Evolutionary conservation across 2,329 filamentous ascomycete species (phyloP), one percentile per base, ranked within the genome.

Genomic region (Tolypocladium paradoxum): DNA sequence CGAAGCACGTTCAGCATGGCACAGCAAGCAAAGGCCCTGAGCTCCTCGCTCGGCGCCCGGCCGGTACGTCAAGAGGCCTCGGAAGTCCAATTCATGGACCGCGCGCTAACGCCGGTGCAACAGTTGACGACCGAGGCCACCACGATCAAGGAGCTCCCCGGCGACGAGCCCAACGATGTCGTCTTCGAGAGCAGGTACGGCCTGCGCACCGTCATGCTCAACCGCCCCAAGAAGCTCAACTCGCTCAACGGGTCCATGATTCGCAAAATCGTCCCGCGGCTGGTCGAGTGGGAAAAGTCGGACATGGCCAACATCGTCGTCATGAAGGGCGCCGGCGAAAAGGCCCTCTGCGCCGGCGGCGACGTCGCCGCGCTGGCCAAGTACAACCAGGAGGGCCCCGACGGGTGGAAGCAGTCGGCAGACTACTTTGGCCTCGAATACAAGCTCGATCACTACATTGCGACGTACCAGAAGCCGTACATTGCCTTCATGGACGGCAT

Each of bases 341-440:
- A 82, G 70, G 89, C 92, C 27, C 86, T 99, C 61, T 99, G 93
- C 68, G 90, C 93, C 2, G 93, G 93, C 60, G 93, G 93, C 55
- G 93, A 99, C 69, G 91, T 99, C 40, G 80, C 82, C 20, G 83
- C 79, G 45, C 82, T 99, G 57, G 92, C 90, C 37, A 59, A 80
- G 57, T 80, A 83, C 69, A 96, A 95, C 69, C 71, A 79, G 66
- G 64, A 82, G 55, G 84, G 87, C 1, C 63, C 71, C 4, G 76
- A 85, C 60, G 91, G 91, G 34, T 85, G 89, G 73, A 74, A 84
- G 64, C 77, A 78, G 62, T 95, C 91, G 31, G 75, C 81, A 48
- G 84, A 91, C 50, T 99, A 95, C 77, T 99, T 99, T 68, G 89
- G 76, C 14, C 84, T 93, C 54, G 95, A 99, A 84, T 99, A 97